These are phyloP conservation scores for Lentinula lateritia DNA, from an alignment of 768 basidiomycete genomes.

Conservation along the genomic window DNA sequence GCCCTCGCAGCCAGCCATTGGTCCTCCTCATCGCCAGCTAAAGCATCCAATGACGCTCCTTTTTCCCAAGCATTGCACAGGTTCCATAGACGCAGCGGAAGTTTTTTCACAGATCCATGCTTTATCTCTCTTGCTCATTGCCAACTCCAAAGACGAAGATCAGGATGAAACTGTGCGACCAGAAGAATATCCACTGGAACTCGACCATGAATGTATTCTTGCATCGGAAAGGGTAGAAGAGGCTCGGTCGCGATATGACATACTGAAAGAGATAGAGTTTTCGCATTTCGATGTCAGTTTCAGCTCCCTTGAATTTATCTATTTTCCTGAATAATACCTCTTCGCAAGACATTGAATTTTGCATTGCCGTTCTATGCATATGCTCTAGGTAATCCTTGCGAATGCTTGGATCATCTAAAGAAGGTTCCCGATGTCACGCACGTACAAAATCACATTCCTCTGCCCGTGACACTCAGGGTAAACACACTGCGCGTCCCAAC, in stretches of 20 bases:
- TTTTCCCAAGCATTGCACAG: slow-evolving; percentile 69
- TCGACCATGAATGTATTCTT: slow-evolving; percentile 56
- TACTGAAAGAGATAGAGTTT: slow-evolving; percentile 42
- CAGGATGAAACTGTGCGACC: slow-evolving; percentile 38
- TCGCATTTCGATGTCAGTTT: slow-evolving; percentile 55
- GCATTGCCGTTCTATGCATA: slow-evolving; percentile 77
- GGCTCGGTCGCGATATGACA: slow-evolving; percentile 46
- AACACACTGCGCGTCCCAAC: slow-evolving; percentile 32
- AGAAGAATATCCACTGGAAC: slow-evolving; percentile 30
- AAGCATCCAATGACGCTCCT: slow-evolving; percentile 41
- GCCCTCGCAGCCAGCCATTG: slow-evolving; percentile 73
- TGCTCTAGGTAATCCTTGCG: slow-evolving; percentile 53
- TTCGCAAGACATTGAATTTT: slow-evolving; percentile 55
- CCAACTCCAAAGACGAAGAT: slow-evolving; percentile 47
- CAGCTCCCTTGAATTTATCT: neutral
- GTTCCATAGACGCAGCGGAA: slow-evolving; percentile 54
- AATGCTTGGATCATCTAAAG: slow-evolving; percentile 56
- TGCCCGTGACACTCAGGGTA: slow-evolving; percentile 34
- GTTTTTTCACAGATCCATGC: slow-evolving; percentile 64
- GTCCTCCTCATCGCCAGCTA: slow-evolving; percentile 58
- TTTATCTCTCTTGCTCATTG: slow-evolving; percentile 50
- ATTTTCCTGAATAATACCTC: neutral
- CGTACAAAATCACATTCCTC: slow-evolving; percentile 48
- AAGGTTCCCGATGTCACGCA: slow-evolving; percentile 51
- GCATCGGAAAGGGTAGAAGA: slow-evolving; percentile 54